Evolutionary conservation across 2,329 filamentous ascomycete genomes (phyloP), one percentile per base, ranked within the genome.

Genomic region (Paracamarosporium sp.): DNA sequence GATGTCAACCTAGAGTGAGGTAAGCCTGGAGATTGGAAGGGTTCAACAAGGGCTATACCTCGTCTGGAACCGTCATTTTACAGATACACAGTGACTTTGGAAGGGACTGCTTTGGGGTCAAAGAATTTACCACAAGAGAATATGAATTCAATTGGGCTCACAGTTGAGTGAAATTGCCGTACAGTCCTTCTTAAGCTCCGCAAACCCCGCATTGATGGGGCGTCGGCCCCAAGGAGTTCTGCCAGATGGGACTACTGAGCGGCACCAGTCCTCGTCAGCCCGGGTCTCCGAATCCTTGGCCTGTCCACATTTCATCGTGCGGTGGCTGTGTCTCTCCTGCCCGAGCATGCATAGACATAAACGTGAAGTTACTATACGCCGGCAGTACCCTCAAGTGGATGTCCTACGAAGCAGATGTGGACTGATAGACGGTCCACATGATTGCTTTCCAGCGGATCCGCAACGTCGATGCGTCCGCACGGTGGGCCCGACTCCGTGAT

Each of bases 41-140:
- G 12, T 15, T 50, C 25, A 25, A 38, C 25, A 24, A 40, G 12
- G 28, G 54, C 24, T 45, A 13, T 65, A 73, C 72, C 81, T 92
- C 90, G 57, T 92, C 89, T 33, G 90, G 89, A 61, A 92, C 81
- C 63, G 82, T 86, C 82, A 86, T 88, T 28, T 60, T 74, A 66
- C 55, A 30, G 27, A 22, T 28, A 31, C 17, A 44, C 17, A 36
- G 25, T 35, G n/a, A 24, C 25, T 51, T 30, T 12, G 9, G 5
- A 28, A 35, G 20, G 22, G 20, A 24, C n/a, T 5, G 11, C 30
- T 45, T 24, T 7, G 13, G 22, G 55, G 25, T 25, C 25, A 27
- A 36, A 28, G 54, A 27, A 27, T 30, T 59, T 58, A 70, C 65
- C 69, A 56, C 69, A 74, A 67, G 51, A 68, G 68, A 68, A 51